Percentiles rank a stretch among this genome's conserved stretches.
These are phyloP conservation scores for Thielaviopsis musarum DNA, from an alignment of 2,329 filamentous ascomycete genomes.

Conservation along the genomic window DNA sequence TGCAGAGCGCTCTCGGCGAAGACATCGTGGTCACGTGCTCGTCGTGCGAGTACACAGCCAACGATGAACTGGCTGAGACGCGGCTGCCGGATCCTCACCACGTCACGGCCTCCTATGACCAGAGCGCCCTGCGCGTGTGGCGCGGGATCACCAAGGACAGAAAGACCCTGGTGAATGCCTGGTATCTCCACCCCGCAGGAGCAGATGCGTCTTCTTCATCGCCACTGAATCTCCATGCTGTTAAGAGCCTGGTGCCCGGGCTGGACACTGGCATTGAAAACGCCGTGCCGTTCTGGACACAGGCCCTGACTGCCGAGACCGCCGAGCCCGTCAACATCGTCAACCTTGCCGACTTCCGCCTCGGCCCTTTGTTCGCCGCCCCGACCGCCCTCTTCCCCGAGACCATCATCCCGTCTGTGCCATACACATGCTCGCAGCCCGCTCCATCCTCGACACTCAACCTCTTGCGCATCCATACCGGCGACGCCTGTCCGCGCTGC, in stretches of 20 bases:
- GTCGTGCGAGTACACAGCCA: constrained; percentile 59
- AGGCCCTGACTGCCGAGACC: constrained; percentile 18
- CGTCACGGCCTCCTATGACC: neutral
- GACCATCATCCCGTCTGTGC: neutral
- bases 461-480: constrained; percentile 46
- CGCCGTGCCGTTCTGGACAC: constrained; percentile 34
- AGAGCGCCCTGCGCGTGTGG: constrained; percentile 26
- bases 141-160: constrained; percentile 51
- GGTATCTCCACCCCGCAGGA: constrained; percentile 33
- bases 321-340: constrained; percentile 15
- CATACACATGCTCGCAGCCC: neutral
- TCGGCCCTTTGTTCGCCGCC: constrained; percentile 1
- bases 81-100: constrained; percentile 12
- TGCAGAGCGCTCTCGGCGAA: constrained; percentile 63
- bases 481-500: constrained; percentile 62
- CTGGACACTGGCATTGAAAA: constrained; percentile 57
- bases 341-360: constrained; percentile 21
- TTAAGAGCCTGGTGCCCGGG: constrained; percentile 49
- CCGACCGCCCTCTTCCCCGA: neutral
- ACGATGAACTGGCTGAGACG: constrained; percentile 64
- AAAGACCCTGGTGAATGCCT: constrained; percentile 50
- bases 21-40: constrained; percentile 67
- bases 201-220: constrained; percentile 16
- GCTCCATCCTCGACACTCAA: constrained; percentile 27
- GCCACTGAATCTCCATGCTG: constrained; percentile 33